Evolutionary conservation across 371 early-diverging fungal species (phyloP), one percentile per base, ranked within the genome.

Genomic region (Neoconidiobolus thromboides): DNA sequence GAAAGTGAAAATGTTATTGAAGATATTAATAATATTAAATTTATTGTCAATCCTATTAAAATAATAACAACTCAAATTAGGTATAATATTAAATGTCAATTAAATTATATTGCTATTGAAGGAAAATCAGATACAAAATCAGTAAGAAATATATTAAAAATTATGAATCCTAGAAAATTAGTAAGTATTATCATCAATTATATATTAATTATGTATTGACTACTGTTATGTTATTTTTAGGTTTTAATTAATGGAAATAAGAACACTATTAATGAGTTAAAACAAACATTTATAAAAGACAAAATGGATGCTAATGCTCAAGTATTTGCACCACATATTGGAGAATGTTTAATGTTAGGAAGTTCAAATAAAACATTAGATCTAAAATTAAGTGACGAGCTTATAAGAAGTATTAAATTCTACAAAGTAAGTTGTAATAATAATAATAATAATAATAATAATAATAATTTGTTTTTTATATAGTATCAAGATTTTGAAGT

Each of bases 101-200:
- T 93, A 36, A 69, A 77, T 44, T 93, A 82, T 69, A 79, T 95
- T 2, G 96, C 93, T 71, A 70, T 93, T 56, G 93, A 92, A 66
- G 96, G 96, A 43, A 75, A 85, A 26, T 77, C 92, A 0, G 95
- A 95, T 68, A 90, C 88, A 58, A 71, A 77, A 57, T 88, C 92
- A 1, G 74, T 93, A 55, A 83, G 80, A 66, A 89, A 83, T 48
- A 92, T 95, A 62, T 67, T 93, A 12, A 78, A 86, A 36, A 86
- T 85, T 59, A 75, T 93, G 46, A 80, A 79, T 9, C 90, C 94
- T 38, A 73, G 86, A 58, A 89, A 91, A 60, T 64, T 95, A 68
- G 26, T 26, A 26, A 26, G 26, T 26, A 26, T 26, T 26, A 26
- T 26, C 26, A 26, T 26, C 26, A 26, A 26, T 26, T 26, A 26